Base-by-base conservation (phyloP, 805 yeast species). In the Lachancea thermotolerans region DNA sequence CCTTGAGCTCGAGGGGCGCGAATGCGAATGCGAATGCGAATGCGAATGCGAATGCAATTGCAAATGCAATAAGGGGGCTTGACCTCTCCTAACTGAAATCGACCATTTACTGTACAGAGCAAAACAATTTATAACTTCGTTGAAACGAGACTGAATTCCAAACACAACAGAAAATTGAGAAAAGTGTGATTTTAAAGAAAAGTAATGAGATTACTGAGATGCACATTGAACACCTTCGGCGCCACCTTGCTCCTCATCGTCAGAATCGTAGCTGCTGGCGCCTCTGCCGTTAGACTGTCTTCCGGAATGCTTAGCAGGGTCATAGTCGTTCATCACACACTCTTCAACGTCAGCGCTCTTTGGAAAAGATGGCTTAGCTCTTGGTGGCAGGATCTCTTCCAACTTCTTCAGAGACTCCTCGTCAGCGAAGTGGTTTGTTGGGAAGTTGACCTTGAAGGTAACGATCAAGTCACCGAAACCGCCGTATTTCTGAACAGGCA, bases 401-500 rank as follows among this genome's bases (percentile, higher is more conserved):
- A 93, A 78, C 55, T 73, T 68, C 64, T 81, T 77, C 65, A 89
- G 73, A 60, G 82, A 75, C 43, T 81, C 88, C 65, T 85, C 96
- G 49, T 75, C 59, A 40, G 95, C 75, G 64, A 86, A 88, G 61
- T 82, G 75, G 44, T 74, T 68, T 43, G 65, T 63, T 53, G 99
- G 99, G 87, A 93, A 93, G 64, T 85, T 88, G 59, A 93, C 77
- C 53, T 79, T 81, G 70, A 93, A 93, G 64, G 85, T 82, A 56
- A 93, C 71, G 59, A 86, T 79, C 71, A 93, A 75, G 71, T 88
- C 80, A 69, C 99, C 99, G 59, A 66, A 74, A 52, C 89, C 87
- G 65, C 95, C 95, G 64, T 78, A 82, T 70, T 93, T 81, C 70
- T 75, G 82, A 54, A 91, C 72, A 55, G 99, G 99, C 99, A 93